These are phyloP conservation scores for Pichia gijzeniarum DNA, from an alignment of 805 yeast species.

Conservation along the genomic window DNA sequence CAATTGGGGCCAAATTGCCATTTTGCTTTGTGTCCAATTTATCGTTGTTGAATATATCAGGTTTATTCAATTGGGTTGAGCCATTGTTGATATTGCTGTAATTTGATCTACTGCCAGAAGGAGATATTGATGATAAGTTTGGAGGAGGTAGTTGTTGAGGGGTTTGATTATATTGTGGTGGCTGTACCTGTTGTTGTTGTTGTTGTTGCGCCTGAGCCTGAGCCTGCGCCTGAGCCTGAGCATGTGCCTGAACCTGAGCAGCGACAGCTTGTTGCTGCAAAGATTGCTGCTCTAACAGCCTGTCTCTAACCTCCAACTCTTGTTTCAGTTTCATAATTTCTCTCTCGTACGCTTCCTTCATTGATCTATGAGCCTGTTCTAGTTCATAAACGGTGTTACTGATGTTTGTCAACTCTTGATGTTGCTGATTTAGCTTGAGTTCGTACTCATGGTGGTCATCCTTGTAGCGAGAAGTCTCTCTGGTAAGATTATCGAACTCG, in stretches of 20 bases:
- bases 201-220: constrained; percentile 13
- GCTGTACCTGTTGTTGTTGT: not conserved
- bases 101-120: constrained; percentile 10
- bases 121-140: constrained; percentile 23
- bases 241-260: constrained; percentile 37
- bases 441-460: constrained; percentile 92
- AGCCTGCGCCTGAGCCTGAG: constrained; percentile 28
- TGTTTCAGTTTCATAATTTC: constrained; percentile 81
- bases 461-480: constrained; percentile 79
- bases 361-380: constrained; percentile 88
- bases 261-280: constrained; percentile 32
- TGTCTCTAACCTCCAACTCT: constrained; percentile 76
- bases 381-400: constrained; percentile 91
- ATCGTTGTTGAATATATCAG: constrained; percentile 8
- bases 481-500: constrained; percentile 79
- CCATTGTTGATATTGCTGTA: not conserved
- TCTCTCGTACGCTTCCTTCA: constrained; percentile 94
- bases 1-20: constrained; percentile 4
- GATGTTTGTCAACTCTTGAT: constrained; percentile 87
- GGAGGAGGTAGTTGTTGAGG: constrained; percentile 34
- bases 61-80: constrained; percentile 5
- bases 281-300: constrained; percentile 42
- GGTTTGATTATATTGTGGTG: constrained; percentile 10
- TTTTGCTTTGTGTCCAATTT: constrained; percentile 7
- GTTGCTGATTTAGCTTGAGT: constrained; percentile 82